Base-by-base conservation (phyloP, 768 basidiomycete species). In the Podaxis sp. region DNA sequence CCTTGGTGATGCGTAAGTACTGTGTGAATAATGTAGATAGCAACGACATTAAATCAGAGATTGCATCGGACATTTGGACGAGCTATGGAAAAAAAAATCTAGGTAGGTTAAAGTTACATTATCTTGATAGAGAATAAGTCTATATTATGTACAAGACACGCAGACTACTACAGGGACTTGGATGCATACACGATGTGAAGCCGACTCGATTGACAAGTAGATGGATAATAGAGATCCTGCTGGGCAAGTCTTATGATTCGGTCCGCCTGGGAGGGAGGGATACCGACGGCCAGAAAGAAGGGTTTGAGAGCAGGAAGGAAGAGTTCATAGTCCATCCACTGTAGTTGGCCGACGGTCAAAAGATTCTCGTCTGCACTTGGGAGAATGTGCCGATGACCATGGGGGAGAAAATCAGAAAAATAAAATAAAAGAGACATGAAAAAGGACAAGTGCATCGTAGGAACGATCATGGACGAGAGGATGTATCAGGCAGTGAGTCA, bases 241-340 rank as follows among this genome's bases (percentile, higher is more conserved):
- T 89, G 87, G 0, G 88, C 88, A 57, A 82, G 81, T 61, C 78
- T 77, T 61, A 88, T 81, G 55, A 89, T 76, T 36, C 76, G 77
- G 67, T 79, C 80, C 5, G 83, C 85, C 57, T 79, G 77, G 59
- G 78, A 76, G 50, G 83, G 82, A 25, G 80, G 73, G 55, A 87
- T 72, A 5, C 82, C 85, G 50, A 76, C 71, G 46, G 76, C 75
- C 51, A 87, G 70, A 67, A 89, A 81, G 42, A 87, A 74, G 13
- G 86, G 85, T 56, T 80, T 82, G 62, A 89, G 70, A 3, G 86
- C 84, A 35, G 85, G 85, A 38, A 89, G 74, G 62, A 89, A 77
- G 23, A 82, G 76, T 64, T 89, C 88, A 65, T 83, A 84, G 62
- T 84, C 82, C 84, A 89, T 83, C 88, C 88, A 89, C 42, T 87